Percentiles rank a stretch among this genome's conserved stretches.
These are phyloP conservation scores for Exophiala calicioides DNA, from an alignment of 2,329 filamentous ascomycete genomes.

Conservation along the genomic window DNA sequence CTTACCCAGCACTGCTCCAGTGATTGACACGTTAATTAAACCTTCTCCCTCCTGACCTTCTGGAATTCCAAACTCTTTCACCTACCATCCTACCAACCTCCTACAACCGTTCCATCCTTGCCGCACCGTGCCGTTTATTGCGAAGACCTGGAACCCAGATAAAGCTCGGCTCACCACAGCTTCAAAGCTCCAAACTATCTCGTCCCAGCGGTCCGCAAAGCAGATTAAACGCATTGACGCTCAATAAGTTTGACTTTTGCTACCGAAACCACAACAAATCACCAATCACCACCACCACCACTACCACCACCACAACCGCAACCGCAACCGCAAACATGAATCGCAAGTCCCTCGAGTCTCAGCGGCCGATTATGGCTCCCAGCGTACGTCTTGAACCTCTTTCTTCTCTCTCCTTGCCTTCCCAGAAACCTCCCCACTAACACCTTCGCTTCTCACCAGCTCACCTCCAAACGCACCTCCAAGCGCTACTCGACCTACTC, in stretches of 20 bases:
- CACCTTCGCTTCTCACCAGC: slow-evolving; percentile 16
- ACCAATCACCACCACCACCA: slow-evolving; percentile 3
- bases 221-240: no score
- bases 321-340: slow-evolving; percentile 37
- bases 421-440: not conserved
- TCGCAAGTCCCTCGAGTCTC: slow-evolving; percentile 53
- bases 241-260: not conserved
- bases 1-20: no score
- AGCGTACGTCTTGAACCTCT: slow-evolving; percentile 55
- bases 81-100: no score
- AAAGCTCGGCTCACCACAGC: no score
- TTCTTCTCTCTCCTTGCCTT: slow-evolving; percentile 18
- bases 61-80: no score
- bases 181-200: no score
- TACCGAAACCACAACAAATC: not conserved
- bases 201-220: no score
- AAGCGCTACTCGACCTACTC: slow-evolving; percentile 57
- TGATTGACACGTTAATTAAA: no score
- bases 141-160: no score
- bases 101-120: no score
- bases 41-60: no score
- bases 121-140: no score
- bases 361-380: slow-evolving; percentile 57
- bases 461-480: slow-evolving; percentile 50
- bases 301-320: slow-evolving; percentile 1